Evolutionary conservation across 1,284 basidiomycete species (phyloP), one percentile per base, ranked within the genome.

Genomic region (Cryptococcus amylolentus): DNA sequence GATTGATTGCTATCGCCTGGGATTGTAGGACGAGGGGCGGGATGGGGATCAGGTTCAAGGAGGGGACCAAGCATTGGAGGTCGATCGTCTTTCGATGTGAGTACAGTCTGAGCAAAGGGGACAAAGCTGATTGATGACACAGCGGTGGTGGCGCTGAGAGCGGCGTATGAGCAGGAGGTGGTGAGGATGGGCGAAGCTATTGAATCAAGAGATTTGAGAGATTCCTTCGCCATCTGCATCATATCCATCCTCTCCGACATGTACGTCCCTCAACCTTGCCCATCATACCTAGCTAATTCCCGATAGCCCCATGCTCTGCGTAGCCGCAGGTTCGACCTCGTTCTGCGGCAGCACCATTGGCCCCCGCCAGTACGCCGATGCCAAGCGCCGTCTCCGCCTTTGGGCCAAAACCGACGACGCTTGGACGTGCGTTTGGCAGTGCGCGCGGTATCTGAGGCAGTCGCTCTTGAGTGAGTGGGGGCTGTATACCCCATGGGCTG

Each of bases 341-440:
- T 55, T 75, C 14, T 72, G 69, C 50, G 72, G 71, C 26, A 55
- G 69, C 8, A 54, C 60, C 57, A 63, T 73, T 47, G 67, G 68
- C 0, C 63, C 66, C 2, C 57, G 64, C 20, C 70, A 73, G 56
- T 67, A 66, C 40, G 55, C 64, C 3, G 72, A 74, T 55, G 65
- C 65, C 12, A 62, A 61, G 48, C 62, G 69, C 9, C 64, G 71
- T 27, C 51, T 72, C 16, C 55, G 61, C 14, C 51, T 73, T 3
- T 75, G 72, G 72, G 63, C 56, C 31, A 68, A 69, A 28, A 69
- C 67, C 3, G 64, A 65, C 7, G 70, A 75, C 55, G 67, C 72
- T 10, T 73, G 70, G 66, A 72, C 67, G 8, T 75, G 72, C 49
- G 58, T 75, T 3, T 72, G 71, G 72, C 71, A 73, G 55, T 68